These are phyloP conservation scores for Spergularia bocconei DNA, from an alignment of 148 eudicot genomes.

Conservation along the genomic window DNA sequence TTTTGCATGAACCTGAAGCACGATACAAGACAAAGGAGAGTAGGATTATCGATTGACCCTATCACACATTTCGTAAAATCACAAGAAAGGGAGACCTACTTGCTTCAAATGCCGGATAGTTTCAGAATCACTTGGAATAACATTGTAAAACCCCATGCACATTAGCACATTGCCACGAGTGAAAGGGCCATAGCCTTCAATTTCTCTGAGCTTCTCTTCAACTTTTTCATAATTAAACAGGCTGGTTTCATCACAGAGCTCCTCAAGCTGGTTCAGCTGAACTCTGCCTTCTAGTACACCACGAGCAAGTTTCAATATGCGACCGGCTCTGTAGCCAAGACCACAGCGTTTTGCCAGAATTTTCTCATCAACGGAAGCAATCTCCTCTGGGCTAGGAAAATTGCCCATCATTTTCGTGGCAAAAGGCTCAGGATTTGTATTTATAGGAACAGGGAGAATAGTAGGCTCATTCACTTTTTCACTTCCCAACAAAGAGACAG, in stretches of 20 bases:
- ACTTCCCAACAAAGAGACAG: not conserved
- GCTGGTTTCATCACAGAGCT: conserved; percentile 40
- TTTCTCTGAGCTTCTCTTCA: conserved; percentile 54
- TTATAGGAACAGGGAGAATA: not conserved
- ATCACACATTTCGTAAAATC: too few species aligned
- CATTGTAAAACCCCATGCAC: conserved; percentile 85
- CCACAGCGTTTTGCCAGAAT: conserved; percentile 64
- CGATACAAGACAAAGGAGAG: not conserved
- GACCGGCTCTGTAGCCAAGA: conserved; percentile 79
- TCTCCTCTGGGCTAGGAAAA: conserved; percentile 69
- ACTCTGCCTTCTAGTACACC: conserved; percentile 54
- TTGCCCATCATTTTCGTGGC: conserved; percentile 39
- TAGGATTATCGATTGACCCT: not conserved
- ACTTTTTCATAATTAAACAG: conserved; percentile 42
- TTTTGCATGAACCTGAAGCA: conserved; percentile 58
- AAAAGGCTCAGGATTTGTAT: conserved; percentile 11
- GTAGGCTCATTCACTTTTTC: not conserved
- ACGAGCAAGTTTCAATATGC: conserved; percentile 62
- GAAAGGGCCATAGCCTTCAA: conserved; percentile 76
- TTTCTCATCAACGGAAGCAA: conserved; percentile 53
- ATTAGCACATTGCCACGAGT: conserved; percentile 76
- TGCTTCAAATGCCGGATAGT: conserved; percentile 76
- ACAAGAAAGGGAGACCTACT: conserved; percentile 27
- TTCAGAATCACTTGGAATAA: conserved; percentile 76
- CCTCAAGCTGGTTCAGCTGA: conserved; percentile 54